Base-by-base conservation (phyloP, 2,329 filamentous ascomycete genomes). In the Gremmenia infestans region DNA sequence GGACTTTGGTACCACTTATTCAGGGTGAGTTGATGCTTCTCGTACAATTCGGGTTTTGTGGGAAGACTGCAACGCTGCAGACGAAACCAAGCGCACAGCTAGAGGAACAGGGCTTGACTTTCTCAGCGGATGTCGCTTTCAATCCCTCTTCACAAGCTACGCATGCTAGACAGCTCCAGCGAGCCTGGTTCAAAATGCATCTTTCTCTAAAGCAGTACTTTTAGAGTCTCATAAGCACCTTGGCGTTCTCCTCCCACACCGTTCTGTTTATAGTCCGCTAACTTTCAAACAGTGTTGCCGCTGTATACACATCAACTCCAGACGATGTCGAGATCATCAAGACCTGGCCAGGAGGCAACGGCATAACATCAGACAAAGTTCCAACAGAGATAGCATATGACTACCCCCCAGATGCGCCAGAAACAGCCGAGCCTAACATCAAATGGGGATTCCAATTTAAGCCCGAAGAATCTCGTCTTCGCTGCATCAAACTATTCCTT, bases 381-480 rank as follows among this genome's bases (percentile, higher is more conserved):
- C 88, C 89, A 1, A 91, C 88, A 14, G 88, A 92, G 70, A 86
- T 92, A 55, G 72, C 76, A 53, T 86, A 87, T 61, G 77, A 80
- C 56, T 71, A 74, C 35, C 71, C 74, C 52, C 67, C 72, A 51
- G 63, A 70, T 19, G 66, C 74, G 4, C 60, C 71, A 3, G 61
- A 68, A 2, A 76, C 70, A n/a, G 68, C 74, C 1, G 70, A 74
- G 7, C 77, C 81, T 6, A 78, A 68, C 1, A 67, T 82, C 48
- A 87, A 86, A 81, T 93, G 89, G 89, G 89, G 89, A 0, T 92
- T 91, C 70, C 87, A 92, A 70, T 89, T 91, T 77, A 86, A 84
- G 65, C 87, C 88, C 1, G 86, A 91, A 66, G 87, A 91, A 71
- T 79, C 85, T 47, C 81, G 88, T 19, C 78, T 93, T 28, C 85